Evolutionary conservation across 331 rosid species (phyloP), one percentile per base, ranked within the genome.

Genomic region (Dryas integrifolia): DNA sequence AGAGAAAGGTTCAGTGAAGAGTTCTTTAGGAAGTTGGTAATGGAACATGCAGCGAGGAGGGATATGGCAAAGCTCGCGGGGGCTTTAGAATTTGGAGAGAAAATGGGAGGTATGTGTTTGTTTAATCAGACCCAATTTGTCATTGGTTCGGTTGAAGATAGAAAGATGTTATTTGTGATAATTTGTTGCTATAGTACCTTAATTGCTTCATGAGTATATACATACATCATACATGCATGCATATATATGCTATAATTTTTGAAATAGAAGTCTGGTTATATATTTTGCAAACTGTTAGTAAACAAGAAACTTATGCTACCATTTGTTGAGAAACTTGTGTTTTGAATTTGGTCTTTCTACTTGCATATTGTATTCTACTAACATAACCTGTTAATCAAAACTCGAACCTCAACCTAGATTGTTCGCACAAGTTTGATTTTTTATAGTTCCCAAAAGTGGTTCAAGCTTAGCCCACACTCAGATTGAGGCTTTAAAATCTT

Each of bases 21-120:
- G 70, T 88, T 86, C 73, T 50, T 88, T 78, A 87, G 82, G 76
- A 88, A 84, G 80, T 69, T 78, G 48, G 85, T 88, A 6, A 74
- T 88, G 78, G 79, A 87, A 69, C 90, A 78, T 47, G 90, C 89
- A 4, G 77, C 89, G 1, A 84, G 95, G 74, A 85, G 92, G 83
- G 96, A 91, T 73, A 88, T 91, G 97, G 91, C 92, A 3, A 88
- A 85, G 86, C 77, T 91, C 0, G 96, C 88, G 8, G 89, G 87
- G 65, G 77, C 82, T 0, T 80, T 88, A 18, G 81, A 83, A 58
- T 83, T 84, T 30, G 88, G 85, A 15, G 89, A 85, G 61, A 79
- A 77, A 66, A 77, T 91, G 78, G 83, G 73, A 82, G 97, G 97
- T 88, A 75, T 5, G 85, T 73, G 10, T 44, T 43, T 41, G 30